These are phyloP conservation scores for Phytophthora crassamura DNA, from an alignment of 352 stramenopile species.

Conservation along the genomic window DNA sequence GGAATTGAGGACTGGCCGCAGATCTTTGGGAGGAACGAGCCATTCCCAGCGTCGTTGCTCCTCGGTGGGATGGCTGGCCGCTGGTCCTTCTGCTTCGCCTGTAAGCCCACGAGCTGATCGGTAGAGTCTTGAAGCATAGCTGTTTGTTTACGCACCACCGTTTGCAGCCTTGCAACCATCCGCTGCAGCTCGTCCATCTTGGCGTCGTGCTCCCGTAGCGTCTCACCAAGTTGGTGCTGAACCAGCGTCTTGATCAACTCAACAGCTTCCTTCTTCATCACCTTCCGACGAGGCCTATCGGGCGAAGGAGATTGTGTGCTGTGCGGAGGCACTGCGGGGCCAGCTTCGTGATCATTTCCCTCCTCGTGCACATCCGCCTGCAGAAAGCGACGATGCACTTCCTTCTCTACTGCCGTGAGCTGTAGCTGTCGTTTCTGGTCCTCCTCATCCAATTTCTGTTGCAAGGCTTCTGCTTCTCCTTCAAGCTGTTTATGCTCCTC, in stretches of 20 bases:
- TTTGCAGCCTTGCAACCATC: slow-evolving; percentile 48
- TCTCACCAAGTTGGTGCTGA: slow-evolving; percentile 46
- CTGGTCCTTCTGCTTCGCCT: slow-evolving; percentile 16
- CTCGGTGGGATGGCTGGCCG: slow-evolving; percentile 2
- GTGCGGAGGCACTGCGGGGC: neutral
- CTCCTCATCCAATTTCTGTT: slow-evolving; percentile 6
- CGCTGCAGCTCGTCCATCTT: slow-evolving; percentile 55
- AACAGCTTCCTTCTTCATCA: slow-evolving; percentile 61
- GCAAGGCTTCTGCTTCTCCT: neutral
- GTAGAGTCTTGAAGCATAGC: slow-evolving; percentile 44
- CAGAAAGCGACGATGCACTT: slow-evolving; percentile 18
- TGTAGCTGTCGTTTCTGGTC: slow-evolving; percentile 17
- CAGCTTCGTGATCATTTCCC: neutral
- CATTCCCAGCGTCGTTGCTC: slow-evolving; percentile 1
- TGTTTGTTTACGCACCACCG: slow-evolving; percentile 49
- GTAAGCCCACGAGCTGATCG: slow-evolving; percentile 30
- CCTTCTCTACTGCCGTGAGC: slow-evolving; percentile 11
- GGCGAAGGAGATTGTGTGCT: slow-evolving; percentile 2
- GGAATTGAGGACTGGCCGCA: slow-evolving; percentile 1
- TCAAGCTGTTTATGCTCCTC: slow-evolving; percentile 9
- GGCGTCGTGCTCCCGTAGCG: slow-evolving; percentile 44
- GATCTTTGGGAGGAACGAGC: slow-evolving; percentile 25
- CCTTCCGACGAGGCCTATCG: slow-evolving; percentile 37
- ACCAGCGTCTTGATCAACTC: slow-evolving; percentile 49
- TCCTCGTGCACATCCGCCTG: slow-evolving; percentile 3